Base-by-base conservation (phyloP, 441 rosid species). In the Corymbia calophylla region DNA sequence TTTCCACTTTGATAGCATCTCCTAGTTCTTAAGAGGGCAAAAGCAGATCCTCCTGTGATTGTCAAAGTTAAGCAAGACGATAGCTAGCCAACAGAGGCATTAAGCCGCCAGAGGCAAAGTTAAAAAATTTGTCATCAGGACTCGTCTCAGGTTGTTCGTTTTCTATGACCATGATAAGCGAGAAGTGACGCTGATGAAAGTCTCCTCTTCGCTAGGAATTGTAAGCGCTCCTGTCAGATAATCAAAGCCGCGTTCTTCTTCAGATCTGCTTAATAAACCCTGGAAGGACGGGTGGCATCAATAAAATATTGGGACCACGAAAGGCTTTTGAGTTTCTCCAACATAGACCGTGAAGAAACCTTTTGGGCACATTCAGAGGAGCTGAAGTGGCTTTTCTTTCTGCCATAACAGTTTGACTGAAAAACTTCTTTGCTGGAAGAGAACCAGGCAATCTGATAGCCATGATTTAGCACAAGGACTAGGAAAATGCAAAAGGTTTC, bases 271-370 rank as follows among this genome's bases (percentile, higher is more conserved):
- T 16, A 64, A 62, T 85, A 86, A 86, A 81, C 70, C 85, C 58
- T 35, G 90, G 58, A 89, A 86, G 13, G 68, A 62, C 49, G 84
- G 90, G 8, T 89, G 88, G 84, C 87, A 54, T 62, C 86, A 68
- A 62, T 62, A 86, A n/a, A 86, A 62, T 25, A 86, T 85, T 53
- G 86, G 90, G 27, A 89, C 85, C 53, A 23, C 21, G 31, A 19
- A 53, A 51, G 86, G 54, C 77, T 86, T 64, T 51, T 86, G 87
- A 49, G 68, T 70, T 87, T 90, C 89, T 53, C 91, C 92, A n/a
- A 80, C 89, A 51, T 92, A 89, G n/a, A 90, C 91, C 27, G 81
- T 89, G 53, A 92, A 53, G 70, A 60, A 53, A 21, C 92, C 92
- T 87, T 87, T 90, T 90, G 39, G 87, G 93, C 8, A 89, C n/a